phyloP scores from a whole-genome alignment of 2,329 filamentous ascomycete genomes.

The Colletotrichum tamarilloi region DNA sequence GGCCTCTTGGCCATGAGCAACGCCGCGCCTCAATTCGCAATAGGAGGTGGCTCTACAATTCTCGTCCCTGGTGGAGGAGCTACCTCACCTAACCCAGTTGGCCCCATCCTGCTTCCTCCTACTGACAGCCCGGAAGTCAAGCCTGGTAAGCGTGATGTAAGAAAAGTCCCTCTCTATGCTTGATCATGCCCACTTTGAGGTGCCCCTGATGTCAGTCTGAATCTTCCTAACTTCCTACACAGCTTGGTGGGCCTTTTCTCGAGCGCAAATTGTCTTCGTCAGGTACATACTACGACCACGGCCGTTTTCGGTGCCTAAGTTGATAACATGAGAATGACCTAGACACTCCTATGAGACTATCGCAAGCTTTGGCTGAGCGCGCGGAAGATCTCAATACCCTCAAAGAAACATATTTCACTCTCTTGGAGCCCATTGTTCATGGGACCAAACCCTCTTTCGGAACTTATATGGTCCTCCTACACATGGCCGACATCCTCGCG shows the following conservation, averaged over 20 bases:
- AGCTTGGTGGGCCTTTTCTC: background rate
- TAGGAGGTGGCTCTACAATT: slow-evolving; percentile 18
- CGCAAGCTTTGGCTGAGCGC: background rate
- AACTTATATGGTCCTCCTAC: slow-evolving; percentile 27
- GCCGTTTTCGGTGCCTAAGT: background rate
- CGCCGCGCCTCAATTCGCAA: slow-evolving; percentile 19
- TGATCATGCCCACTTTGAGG: background rate
- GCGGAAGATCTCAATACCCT: slow-evolving; percentile 6
- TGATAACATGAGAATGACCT: too few relatives aligned
- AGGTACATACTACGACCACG: background rate
- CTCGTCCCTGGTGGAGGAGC: background rate
- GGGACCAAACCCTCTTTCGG: slow-evolving; percentile 11
- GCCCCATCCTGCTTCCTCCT: background rate
- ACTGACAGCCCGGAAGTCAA: background rate
- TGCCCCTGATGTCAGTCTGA: background rate
- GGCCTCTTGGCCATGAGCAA: background rate
- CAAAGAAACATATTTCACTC: background rate
- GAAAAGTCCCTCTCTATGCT: background rate
- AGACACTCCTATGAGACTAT: background rate
- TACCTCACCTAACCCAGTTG: background rate
- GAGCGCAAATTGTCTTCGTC: background rate
- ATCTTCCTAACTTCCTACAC: background rate
- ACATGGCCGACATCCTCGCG: slow-evolving; percentile 35
- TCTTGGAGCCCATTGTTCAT: background rate
- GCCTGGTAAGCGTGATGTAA: slow-evolving; percentile 15